Evolutionary conservation across 495 filamentous ascomycete species (phyloP).

Genomic region (Neurospora sp.): DNA sequence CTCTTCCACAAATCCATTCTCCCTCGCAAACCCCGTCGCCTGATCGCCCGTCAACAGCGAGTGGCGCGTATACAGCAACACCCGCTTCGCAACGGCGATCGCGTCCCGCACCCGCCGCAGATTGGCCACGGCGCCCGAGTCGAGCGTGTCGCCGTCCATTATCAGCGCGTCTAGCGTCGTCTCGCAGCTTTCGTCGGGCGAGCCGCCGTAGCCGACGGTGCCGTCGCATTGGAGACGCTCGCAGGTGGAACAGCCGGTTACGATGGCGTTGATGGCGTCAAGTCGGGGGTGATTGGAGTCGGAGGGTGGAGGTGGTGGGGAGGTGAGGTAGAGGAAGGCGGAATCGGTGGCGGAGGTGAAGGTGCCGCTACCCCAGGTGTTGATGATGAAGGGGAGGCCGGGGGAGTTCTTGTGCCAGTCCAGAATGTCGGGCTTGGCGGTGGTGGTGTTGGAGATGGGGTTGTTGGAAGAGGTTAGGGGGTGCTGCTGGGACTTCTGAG

Average conservation of each 20-base stretch:
- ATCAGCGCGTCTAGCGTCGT: conserved; percentile 40
- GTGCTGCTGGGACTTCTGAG: background rate
- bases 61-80: conserved; percentile 35
- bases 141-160: conserved; percentile 35
- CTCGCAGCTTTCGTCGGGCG: conserved; percentile 38
- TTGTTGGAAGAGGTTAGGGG: background rate
- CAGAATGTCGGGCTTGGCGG: background rate
- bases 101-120: conserved; percentile 34
- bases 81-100: conserved; percentile 34
- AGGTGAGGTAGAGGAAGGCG: conserved; percentile 27
- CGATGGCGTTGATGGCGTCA: conserved; percentile 31
- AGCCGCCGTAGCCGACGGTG: conserved; percentile 39
- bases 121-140: conserved; percentile 35
- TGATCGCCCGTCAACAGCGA: conserved; percentile 37
- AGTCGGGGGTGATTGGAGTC: conserved; percentile 5
- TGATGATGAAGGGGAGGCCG: conserved; percentile 34
- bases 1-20: conserved; percentile 33
- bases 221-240: conserved; percentile 36
- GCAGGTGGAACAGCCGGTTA: conserved; percentile 34
- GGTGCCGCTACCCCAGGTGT: conserved; percentile 37
- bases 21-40: conserved; percentile 34
- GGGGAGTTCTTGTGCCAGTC: conserved; percentile 8
- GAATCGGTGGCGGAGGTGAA: conserved; percentile 40
- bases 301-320: conserved; percentile 8
- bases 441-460: background rate